Evolutionary conservation across 768 basidiomycete genomes (phyloP), one percentile per base, ranked within the genome.

Genomic region (Pleurotus sapidus): DNA sequence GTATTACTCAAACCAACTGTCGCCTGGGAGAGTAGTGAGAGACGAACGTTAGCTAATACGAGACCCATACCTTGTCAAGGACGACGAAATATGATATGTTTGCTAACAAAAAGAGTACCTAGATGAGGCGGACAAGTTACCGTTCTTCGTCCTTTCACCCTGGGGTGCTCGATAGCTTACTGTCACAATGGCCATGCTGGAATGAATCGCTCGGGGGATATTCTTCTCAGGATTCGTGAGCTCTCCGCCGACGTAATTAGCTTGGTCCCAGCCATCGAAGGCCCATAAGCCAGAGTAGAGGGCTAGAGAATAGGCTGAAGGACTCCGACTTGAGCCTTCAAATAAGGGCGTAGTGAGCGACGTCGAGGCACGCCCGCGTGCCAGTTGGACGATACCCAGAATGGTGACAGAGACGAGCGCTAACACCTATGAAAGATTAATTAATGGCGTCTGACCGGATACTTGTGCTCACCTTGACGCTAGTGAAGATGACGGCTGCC

Each of bases 281-380:
- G 95, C 95, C 93, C 91, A 98, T 3, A 98, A 74, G 2, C 94
- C 93, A 9, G 94, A 96, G 70, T 97, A 99, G 5, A 98, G 76
- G 0, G 95, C 96, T n/a, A 98, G 76, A 5, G 95, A 92, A 73
- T 93, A 98, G 2, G 85, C 78, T 1, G 92, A 90, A 0, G 93
- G 90, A 60, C 91, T 91, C 15, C 72, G 80, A 56, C 87, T 90
- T 15, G 92, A 88, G 6, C 81, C 86, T 11, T 77, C 72, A 63
- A 96, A 97, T 25, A 89, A 67, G n/a, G 87, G 78, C 46, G 79
- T 78, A 43, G 73, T 78, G 46, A 96, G 77, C 3, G 90, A 88
- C 14, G 78, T 75, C 0, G 92, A 87, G 14, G 84, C 83, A 58
- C 80, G 82, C 15, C 92, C 91, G 60, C 90, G 76, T 3, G 74